Conservation (phyloP, 257 asterid genomes). For the Solanum raphanifolium region DNA sequence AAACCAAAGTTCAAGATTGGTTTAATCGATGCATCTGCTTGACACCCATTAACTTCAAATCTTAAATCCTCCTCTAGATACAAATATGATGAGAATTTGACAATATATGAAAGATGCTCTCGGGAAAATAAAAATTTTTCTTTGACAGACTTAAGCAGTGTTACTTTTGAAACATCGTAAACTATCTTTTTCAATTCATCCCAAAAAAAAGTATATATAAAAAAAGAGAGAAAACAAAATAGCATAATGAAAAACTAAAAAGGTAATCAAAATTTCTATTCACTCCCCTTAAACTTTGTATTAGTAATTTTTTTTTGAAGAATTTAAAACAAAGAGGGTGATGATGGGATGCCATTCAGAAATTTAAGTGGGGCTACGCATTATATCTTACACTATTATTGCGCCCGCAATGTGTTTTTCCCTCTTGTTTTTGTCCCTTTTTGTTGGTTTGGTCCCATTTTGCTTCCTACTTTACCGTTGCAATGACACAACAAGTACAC, state of each 20-base stretch:
- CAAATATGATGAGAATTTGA: background rate
- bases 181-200: background rate
- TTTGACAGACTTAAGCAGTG: background rate
- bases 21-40: background rate
- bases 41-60: background rate
- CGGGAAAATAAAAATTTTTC: background rate
- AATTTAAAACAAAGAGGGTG: background rate
- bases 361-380: background rate
- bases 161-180: background rate
- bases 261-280: background rate
- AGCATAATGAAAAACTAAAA: background rate
- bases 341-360: background rate
- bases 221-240: background rate
- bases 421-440: background rate
- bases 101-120: too few species aligned
- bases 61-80: too few species aligned
- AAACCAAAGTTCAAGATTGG: too few species aligned
- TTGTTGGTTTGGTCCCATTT: background rate
- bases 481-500: background rate
- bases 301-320: background rate
- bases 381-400: background rate
- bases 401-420: background rate
- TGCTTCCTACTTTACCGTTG: background rate
- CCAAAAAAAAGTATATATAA: too few species aligned
- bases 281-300: background rate